phyloP scores from a whole-genome alignment of 2,329 filamentous ascomycete species.

The Hypoxylon sp. region DNA sequence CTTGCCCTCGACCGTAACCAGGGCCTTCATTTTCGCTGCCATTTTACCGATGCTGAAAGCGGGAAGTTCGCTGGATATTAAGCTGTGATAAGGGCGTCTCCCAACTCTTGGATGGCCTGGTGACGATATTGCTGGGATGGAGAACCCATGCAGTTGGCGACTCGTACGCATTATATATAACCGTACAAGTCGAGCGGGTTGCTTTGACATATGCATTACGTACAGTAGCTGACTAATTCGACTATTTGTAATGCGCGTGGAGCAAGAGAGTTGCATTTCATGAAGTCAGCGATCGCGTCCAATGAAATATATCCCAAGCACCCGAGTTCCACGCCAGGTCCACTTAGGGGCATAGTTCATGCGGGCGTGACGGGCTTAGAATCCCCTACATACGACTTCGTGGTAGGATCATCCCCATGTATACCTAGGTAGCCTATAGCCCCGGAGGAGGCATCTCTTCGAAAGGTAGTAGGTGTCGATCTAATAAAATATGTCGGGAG shows the following conservation, averaged over 20 bases:
- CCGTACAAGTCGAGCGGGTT: neutral
- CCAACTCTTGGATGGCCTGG: neutral
- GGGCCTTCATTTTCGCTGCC: slow-evolving; percentile 55
- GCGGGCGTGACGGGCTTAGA: neutral
- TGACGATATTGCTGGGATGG: neutral
- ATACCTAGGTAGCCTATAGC: too few species aligned
- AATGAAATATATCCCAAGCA: neutral
- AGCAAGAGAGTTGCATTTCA: neutral
- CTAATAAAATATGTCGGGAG: too few species aligned
- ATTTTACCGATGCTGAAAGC: slow-evolving; percentile 1
- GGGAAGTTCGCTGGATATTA: neutral
- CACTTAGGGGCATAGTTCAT: slow-evolving; percentile 2
- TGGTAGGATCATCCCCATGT: too few species aligned
- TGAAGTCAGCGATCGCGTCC: neutral
- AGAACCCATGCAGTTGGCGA: neutral
- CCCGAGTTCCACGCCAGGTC: neutral
- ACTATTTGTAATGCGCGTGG: slow-evolving; percentile 10
- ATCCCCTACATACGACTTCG: neutral
- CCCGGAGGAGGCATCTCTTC: neutral
- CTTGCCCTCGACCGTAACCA: slow-evolving; percentile 55
- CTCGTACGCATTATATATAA: neutral
- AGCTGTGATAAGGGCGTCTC: neutral
- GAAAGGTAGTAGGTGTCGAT: neutral
- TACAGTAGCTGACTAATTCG: slow-evolving; percentile 14
- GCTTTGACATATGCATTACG: neutral